Percentiles rank a stretch among this genome's conserved stretches.
These are phyloP conservation scores for Alternaria alternata DNA, from an alignment of 2,329 filamentous ascomycete species.

Conservation along the genomic window DNA sequence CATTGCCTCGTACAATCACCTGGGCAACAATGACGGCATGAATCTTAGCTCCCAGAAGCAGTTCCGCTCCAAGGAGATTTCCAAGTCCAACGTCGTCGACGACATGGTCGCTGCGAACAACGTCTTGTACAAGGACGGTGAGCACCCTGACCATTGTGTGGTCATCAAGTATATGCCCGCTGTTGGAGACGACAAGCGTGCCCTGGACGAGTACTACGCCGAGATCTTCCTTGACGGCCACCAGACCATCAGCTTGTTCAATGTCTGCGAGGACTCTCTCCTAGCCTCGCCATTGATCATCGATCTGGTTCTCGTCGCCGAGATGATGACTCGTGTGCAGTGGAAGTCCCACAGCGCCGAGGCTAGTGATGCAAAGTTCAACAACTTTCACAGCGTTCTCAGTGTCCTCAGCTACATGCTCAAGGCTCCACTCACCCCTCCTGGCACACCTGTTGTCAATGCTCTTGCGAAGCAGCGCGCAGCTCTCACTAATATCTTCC, in stretches of 20 bases:
- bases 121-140: conserved; percentile 87
- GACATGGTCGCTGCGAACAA: conserved; percentile 98
- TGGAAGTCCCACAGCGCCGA: conserved; percentile 73
- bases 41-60: conserved; percentile 97
- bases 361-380: conserved; percentile 71
- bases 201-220: conserved; percentile 97
- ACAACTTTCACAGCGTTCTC: conserved; percentile 95
- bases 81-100: conserved; percentile 98
- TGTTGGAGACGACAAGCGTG: conserved; percentile 98
- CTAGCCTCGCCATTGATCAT: conserved; percentile 97
- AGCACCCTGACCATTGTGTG: conserved; percentile 97
- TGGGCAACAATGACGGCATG: conserved; percentile 99
- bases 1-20: conserved; percentile 98
- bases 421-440: conserved; percentile 89
- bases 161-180: conserved; percentile 99
- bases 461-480: conserved; percentile 94
- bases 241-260: conserved; percentile 98
- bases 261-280: conserved; percentile 98
- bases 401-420: conserved; percentile 99
- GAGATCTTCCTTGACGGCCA: conserved; percentile 99
- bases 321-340: conserved; percentile 98
- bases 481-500: conserved; percentile 97
- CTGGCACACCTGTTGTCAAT: conserved; percentile 95
- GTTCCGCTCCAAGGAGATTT: conserved; percentile 99
- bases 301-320: conserved; percentile 88